These are phyloP conservation scores for Taxawa tesnikishii DNA, from an alignment of 2,329 filamentous ascomycete species.

Conservation along the genomic window DNA sequence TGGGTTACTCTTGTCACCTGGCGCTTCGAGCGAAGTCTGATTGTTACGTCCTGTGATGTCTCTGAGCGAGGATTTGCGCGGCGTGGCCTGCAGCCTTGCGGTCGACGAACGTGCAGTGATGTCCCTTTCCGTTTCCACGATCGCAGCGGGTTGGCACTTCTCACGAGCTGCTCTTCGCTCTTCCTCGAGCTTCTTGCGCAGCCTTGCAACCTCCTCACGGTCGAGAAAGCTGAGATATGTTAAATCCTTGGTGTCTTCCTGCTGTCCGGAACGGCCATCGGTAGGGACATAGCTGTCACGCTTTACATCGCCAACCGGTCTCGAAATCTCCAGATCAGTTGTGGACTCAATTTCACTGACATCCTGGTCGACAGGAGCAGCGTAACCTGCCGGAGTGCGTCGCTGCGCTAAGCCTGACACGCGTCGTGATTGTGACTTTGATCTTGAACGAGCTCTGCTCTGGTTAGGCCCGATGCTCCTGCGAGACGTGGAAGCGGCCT, in stretches of 20 bases:
- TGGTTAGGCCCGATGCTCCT: neutral
- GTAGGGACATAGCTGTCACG: slow-evolving; percentile 5
- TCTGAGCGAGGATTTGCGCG: slow-evolving; percentile 45
- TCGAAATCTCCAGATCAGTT: slow-evolving; percentile 9
- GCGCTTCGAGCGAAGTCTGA: slow-evolving; percentile 3
- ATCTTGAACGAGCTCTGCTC: slow-evolving; percentile 9
- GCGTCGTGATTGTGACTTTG: slow-evolving; percentile 10
- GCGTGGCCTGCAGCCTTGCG: slow-evolving; percentile 21
- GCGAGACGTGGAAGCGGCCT: slow-evolving; percentile 7
- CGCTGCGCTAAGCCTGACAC: slow-evolving; percentile 5
- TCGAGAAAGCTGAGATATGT: slow-evolving; percentile 45
- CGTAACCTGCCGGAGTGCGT: slow-evolving; percentile 2
- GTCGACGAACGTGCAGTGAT: slow-evolving; percentile 25
- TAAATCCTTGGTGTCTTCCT: slow-evolving; percentile 23
- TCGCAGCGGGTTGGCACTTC: slow-evolving; percentile 17
- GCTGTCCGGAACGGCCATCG: neutral
- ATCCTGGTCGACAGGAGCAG: slow-evolving; percentile 10
- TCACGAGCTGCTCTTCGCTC: slow-evolving; percentile 33
- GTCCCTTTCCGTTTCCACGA: slow-evolving; percentile 15
- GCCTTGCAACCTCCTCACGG: slow-evolving; percentile 37
- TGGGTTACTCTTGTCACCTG: slow-evolving; percentile 21
- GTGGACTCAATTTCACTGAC: slow-evolving; percentile 13
- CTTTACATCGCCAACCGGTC: slow-evolving; percentile 9
- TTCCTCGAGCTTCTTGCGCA: slow-evolving; percentile 44
- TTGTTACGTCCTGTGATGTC: slow-evolving; percentile 26